phyloP scores from a whole-genome alignment of 2,329 filamentous ascomycete genomes.

The Pseudocercospora macadamiae region DNA sequence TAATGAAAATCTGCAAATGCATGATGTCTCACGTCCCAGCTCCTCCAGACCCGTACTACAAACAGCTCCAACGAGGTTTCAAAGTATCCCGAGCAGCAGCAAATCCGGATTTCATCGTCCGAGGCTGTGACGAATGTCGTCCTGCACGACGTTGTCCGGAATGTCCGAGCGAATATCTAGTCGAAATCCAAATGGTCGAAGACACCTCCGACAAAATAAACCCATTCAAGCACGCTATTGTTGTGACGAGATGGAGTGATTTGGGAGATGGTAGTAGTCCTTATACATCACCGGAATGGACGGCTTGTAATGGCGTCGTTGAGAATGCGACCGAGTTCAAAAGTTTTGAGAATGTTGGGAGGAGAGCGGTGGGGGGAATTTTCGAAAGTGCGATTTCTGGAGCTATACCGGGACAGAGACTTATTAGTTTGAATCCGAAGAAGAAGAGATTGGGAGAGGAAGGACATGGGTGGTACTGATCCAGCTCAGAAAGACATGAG shows the following conservation, averaged over 20 bases:
- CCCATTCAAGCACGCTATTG: constrained; percentile 62
- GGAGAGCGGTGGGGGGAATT: constrained; percentile 59
- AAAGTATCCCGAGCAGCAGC: constrained; percentile 37
- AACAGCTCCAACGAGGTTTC: constrained; percentile 46
- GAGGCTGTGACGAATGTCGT: constrained; percentile 58
- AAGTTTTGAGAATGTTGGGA: constrained; percentile 57
- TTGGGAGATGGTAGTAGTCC: constrained; percentile 59
- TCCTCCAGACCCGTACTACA: constrained; percentile 46
- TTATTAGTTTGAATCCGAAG: constrained; percentile 62
- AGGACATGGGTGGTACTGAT: constrained; percentile 57
- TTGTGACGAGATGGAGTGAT: constrained; percentile 65
- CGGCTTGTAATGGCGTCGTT: constrained; percentile 55
- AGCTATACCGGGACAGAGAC: constrained; percentile 60
- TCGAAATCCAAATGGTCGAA: constrained; percentile 63
- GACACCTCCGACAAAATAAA: constrained; percentile 49
- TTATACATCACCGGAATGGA: constrained; percentile 55
- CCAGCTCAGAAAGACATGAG: no score
- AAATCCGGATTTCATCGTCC: constrained; percentile 51
- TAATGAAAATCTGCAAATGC: constrained; percentile 65
- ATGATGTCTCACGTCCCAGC: constrained; percentile 61
- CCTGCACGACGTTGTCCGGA: constrained; percentile 64
- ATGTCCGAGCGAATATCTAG: constrained; percentile 65
- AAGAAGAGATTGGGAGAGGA: constrained; percentile 58
- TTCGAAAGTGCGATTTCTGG: constrained; percentile 61
- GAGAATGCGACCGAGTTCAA: constrained; percentile 46